Conservation (phyloP, 176 grass and related monocot genomes). For the Hyparrhenia diplandra region DNA sequence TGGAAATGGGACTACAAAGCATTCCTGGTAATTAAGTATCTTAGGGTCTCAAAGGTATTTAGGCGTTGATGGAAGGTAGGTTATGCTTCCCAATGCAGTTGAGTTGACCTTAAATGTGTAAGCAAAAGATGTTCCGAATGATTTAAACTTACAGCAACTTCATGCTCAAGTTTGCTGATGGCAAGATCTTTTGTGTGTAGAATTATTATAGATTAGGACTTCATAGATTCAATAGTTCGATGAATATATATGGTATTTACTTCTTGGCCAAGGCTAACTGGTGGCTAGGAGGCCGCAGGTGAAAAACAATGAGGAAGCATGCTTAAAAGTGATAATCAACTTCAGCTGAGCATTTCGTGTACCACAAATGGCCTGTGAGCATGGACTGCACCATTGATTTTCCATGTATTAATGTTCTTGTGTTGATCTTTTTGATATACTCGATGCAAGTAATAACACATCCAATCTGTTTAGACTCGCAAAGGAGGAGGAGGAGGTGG, state of each 20-base stretch:
- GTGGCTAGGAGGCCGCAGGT: neutral
- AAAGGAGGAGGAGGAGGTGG: neutral
- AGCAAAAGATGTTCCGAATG: conserved; percentile 5
- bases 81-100: conserved; percentile 16
- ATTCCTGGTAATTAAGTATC: neutral
- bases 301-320: neutral
- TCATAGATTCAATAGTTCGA: conserved; percentile 1
- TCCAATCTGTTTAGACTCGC: neutral
- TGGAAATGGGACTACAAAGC: neutral
- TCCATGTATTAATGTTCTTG: neutral
- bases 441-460: neutral
- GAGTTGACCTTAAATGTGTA: conserved; percentile 9
- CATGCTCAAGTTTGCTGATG: neutral
- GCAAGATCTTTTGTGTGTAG: neutral
- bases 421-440: neutral
- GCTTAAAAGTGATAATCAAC: neutral
- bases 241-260: neutral
- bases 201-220: neutral
- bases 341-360: neutral
- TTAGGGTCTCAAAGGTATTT: neutral
- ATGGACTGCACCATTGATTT: neutral
- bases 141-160: neutral
- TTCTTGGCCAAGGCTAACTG: neutral
- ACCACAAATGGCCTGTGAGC: neutral
- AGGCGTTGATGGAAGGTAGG: neutral